These are phyloP conservation scores for Monosporascus ibericus DNA, from an alignment of 2,329 filamentous ascomycete species.

Conservation along the genomic window DNA sequence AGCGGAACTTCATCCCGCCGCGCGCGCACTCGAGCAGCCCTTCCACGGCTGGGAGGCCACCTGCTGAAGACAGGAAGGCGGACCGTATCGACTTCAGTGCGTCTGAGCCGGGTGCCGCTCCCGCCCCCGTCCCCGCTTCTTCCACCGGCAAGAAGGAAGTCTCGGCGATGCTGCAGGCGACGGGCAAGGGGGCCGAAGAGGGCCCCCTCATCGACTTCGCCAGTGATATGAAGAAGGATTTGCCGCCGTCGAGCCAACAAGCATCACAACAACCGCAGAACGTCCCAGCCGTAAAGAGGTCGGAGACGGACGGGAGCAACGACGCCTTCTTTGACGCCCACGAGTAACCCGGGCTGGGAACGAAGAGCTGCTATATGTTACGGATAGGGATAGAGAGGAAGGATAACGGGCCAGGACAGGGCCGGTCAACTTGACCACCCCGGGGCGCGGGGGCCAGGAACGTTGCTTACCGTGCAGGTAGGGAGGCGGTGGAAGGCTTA, in stretches of 20 bases:
- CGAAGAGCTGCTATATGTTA: background rate
- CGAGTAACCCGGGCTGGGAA: conserved; percentile 12
- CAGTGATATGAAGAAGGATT: conserved; percentile 43
- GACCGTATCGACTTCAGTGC: conserved; percentile 56
- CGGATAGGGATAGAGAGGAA: too few species aligned
- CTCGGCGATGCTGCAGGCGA: conserved; percentile 37
- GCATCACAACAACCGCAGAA: conserved; percentile 1
- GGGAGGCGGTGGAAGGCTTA: too few species aligned
- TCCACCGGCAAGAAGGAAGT: conserved; percentile 30
- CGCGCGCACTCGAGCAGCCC: conserved; percentile 23
- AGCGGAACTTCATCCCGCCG: conserved; percentile 52
- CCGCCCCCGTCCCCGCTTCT: conserved; percentile 2
- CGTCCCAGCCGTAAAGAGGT: conserved; percentile 21
- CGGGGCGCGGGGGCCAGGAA: too few species aligned
- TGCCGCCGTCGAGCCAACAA: conserved; percentile 29
- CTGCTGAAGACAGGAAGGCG: conserved; percentile 16
- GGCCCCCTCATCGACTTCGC: conserved; percentile 53
- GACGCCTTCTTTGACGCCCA: conserved; percentile 36
- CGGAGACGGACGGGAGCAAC: conserved; percentile 30
- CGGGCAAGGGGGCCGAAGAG: conserved; percentile 33
- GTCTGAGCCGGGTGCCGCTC: conserved; percentile 3
- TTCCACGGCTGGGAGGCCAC: conserved; percentile 7
- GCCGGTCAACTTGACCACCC: too few species aligned
- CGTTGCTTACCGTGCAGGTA: too few species aligned
- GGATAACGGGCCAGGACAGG: too few species aligned